Percentiles rank a stretch among this genome's conserved stretches.
These are phyloP conservation scores for Calonectria pteridis DNA, from an alignment of 2,329 filamentous ascomycete species.

Conservation along the genomic window DNA sequence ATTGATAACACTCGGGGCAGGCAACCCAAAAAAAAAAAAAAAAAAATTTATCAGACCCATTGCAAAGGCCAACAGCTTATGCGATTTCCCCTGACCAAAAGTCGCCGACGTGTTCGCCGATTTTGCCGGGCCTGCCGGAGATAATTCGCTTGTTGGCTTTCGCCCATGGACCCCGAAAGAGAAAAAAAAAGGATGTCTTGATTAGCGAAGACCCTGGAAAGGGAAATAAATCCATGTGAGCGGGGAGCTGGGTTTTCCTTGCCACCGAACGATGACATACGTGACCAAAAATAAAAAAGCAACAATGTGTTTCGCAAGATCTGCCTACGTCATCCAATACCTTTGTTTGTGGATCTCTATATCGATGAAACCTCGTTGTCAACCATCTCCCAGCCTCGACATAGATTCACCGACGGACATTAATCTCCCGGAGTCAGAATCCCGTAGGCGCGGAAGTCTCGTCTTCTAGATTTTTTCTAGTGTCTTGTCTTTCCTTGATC, in stretches of 20 bases:
- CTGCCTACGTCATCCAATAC: background rate
- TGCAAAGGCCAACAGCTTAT: background rate
- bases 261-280: background rate
- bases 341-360: background rate
- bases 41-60: background rate
- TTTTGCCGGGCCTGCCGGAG: background rate
- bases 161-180: background rate
- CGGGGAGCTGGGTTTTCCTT: background rate
- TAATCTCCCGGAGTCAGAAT: background rate
- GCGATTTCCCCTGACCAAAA: background rate
- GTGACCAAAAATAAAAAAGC: conserved; percentile 1
- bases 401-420: background rate
- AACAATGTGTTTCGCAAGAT: background rate
- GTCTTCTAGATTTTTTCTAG: conserved; percentile 1
- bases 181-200: background rate
- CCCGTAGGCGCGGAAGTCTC: no score
- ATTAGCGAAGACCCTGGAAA: background rate
- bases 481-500: background rate
- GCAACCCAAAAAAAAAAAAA: no score
- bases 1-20: conserved; percentile 6
- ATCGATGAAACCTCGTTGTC: background rate
- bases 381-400: background rate
- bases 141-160: background rate
- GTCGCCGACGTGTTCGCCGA: background rate
- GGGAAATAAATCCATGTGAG: background rate